Base-by-base conservation (phyloP, 805 yeast species). In the Kuraishia cidri region DNA sequence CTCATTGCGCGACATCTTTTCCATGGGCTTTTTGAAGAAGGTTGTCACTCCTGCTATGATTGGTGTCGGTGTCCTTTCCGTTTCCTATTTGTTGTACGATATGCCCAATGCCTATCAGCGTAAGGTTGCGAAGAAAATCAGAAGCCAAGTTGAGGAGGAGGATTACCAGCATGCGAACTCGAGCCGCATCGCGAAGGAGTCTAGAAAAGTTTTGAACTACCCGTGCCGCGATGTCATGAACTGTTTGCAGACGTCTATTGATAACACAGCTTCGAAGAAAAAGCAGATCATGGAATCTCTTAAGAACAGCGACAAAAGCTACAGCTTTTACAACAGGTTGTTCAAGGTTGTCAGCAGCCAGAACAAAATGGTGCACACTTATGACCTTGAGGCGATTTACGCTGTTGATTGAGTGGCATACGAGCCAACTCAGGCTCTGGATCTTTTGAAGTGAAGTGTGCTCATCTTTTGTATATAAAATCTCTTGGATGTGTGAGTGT, bases 61-160 rank as follows among this genome's bases (percentile, higher is more conserved):
- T 3, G 64, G 74, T 6, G 67, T 69, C 1, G 58, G 72, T 4
- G 67, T 74, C 1, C 61, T 74, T 10, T 65, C 80, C 0, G 58
- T 71, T 1, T 72, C 75, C 5, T 86, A 83, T 46, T 51, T 87
- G 36, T 60, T 86, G 13, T 64, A 67, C 37, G 97, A 92, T 53
- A 74, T 94, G 10, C 97, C 97, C 3, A 73, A 80, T 45, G 95
- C 97, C 0, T 75, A 85, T 45, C 94, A 95, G 13, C 65, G 86
- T 42, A 87, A 87, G 37, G 69, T 86, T 37, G 86, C 92, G 0
- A 64, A 68, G 30, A 85, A 82, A 54, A 71, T 90, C 42, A 72
- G 70, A 40, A 49, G 49, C 5, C 81, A 79, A 46, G 62, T 92
- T 22, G 64, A 64, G 26, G 72, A 69, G 11, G 56, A 76, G 43